phyloP scores from a whole-genome alignment of 805 yeast species.

The Suhomyces faveliae region DNA sequence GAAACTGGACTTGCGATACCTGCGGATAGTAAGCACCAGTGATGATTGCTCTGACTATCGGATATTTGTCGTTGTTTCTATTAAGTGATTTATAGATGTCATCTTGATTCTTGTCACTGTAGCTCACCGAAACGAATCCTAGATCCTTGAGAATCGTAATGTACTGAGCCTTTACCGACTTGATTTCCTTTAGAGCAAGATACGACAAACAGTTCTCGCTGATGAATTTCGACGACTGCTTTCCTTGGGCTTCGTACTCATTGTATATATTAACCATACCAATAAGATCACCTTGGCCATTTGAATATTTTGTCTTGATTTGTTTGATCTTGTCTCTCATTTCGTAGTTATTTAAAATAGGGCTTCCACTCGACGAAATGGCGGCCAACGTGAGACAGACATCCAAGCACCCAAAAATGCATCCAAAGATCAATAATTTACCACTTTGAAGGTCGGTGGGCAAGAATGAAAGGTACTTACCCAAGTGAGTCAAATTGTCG shows the following conservation, averaged over 20 bases:
- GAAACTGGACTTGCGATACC: conserved; percentile 74
- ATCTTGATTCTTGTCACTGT: conserved; percentile 19
- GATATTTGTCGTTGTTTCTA: conserved; percentile 48
- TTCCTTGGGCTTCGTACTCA: conserved; percentile 42
- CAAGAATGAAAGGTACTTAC: conserved; percentile 71
- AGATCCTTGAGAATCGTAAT: conserved; percentile 69
- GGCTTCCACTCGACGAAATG: conserved; percentile 67
- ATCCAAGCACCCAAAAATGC: conserved; percentile 80
- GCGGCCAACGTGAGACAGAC: conserved; percentile 80
- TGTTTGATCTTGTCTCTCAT: conserved; percentile 61
- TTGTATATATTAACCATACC: conserved; percentile 61
- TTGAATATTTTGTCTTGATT: conserved; percentile 38
- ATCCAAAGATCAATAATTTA: conserved; percentile 73
- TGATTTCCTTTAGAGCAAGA: conserved; percentile 65
- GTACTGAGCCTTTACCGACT: conserved; percentile 68
- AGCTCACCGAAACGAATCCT: conserved; percentile 67
- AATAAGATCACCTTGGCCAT: conserved; percentile 72
- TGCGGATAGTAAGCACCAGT: conserved; percentile 85
- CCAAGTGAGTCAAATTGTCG: conserved; percentile 65
- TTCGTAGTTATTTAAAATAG: conserved; percentile 64
- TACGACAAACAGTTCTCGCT: conserved; percentile 60
- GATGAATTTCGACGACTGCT: conserved; percentile 43
- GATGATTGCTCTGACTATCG: conserved; percentile 62
- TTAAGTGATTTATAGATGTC: conserved; percentile 34
- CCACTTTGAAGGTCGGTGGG: conserved; percentile 89